Evolutionary conservation across 2,329 filamentous ascomycete species (phyloP).

Genomic region (Ophioceras dolichostomum): DNA sequence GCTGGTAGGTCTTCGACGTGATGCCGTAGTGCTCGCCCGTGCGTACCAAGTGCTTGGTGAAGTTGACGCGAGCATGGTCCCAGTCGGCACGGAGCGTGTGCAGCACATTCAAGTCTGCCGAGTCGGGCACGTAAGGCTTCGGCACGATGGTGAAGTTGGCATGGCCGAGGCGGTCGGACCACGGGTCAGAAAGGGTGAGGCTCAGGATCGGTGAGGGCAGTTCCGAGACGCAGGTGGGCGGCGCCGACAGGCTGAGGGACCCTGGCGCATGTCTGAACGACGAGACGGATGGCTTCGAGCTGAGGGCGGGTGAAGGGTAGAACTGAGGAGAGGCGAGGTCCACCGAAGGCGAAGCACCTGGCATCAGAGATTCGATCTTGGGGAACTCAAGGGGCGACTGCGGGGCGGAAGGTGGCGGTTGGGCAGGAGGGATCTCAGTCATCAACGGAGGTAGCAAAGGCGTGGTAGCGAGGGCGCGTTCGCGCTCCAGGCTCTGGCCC

Average conservation of each 20-base stretch:
- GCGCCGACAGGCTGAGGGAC: slow-evolving; percentile 50
- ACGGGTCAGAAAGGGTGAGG: slow-evolving; percentile 53
- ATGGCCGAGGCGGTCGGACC: slow-evolving; percentile 77
- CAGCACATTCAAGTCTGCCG: slow-evolving; percentile 42
- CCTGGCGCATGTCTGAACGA: slow-evolving; percentile 57
- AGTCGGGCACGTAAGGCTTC: slow-evolving; percentile 61
- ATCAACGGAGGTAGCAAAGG: slow-evolving; percentile 77
- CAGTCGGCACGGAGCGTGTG: slow-evolving; percentile 64
- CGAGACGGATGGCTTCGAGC: slow-evolving; percentile 62
- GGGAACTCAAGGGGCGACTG: slow-evolving; percentile 83
- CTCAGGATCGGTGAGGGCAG: slow-evolving; percentile 45
- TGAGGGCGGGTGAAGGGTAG: slow-evolving; percentile 58
- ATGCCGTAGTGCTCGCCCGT: slow-evolving; percentile 84
- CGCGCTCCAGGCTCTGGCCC: slow-evolving; percentile 41
- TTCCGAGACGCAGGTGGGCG: slow-evolving; percentile 34
- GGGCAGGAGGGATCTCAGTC: slow-evolving; percentile 35
- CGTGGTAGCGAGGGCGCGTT: slow-evolving; percentile 56
- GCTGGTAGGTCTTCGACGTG: slow-evolving; percentile 76
- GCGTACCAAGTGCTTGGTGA: slow-evolving; percentile 76
- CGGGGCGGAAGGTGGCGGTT: slow-evolving; percentile 37
- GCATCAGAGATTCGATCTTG: slow-evolving; percentile 47
- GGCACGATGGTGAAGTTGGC: slow-evolving; percentile 87
- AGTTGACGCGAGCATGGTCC: slow-evolving; percentile 74
- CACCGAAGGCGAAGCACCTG: slow-evolving; percentile 8
- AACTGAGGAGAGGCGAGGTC: slow-evolving; percentile 16